Conservation (phyloP, 345 rosid species). For the Brassica carinata region DNA sequence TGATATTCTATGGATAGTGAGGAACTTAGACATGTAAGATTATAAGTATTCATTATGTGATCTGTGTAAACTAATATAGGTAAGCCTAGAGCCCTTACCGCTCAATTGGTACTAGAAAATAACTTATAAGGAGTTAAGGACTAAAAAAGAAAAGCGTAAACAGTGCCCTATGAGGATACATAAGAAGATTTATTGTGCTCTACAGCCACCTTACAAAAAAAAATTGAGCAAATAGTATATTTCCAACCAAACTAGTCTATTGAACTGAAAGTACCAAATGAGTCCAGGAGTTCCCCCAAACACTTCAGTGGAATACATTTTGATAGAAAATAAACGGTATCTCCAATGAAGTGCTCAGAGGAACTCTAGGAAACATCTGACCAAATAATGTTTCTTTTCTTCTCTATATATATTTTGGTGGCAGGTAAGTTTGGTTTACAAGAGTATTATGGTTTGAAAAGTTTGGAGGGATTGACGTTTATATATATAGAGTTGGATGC, state of each 20-base stretch:
- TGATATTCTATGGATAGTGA: not conserved
- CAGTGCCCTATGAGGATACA: not conserved
- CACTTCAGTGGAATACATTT: constrained; percentile 33
- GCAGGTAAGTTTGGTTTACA: not conserved
- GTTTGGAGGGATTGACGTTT: not conserved
- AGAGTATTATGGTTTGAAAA: constrained; percentile 14
- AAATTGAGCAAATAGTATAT: not conserved
- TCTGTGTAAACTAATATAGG: not conserved
- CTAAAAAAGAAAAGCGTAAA: not conserved
- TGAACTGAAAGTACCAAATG: not conserved
- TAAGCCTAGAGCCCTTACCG: not conserved
- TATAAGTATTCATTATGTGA: not conserved
- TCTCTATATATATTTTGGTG: not conserved
- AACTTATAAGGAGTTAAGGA: not conserved
- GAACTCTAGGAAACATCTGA: constrained; percentile 40
- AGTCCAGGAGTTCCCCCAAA: constrained; percentile 43
- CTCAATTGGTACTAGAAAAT: not conserved
- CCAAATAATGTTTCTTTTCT: not conserved
- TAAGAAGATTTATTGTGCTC: not conserved
- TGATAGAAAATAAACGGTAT: not conserved
- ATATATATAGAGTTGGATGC: constrained; percentile 14
- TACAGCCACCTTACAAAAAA: not conserved
- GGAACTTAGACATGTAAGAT: not conserved
- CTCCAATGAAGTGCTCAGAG: constrained; percentile 37
- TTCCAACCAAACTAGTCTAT: not conserved